These are phyloP conservation scores for Clonostachys sp. DNA, from an alignment of 2,329 filamentous ascomycete species.

Conservation along the genomic window DNA sequence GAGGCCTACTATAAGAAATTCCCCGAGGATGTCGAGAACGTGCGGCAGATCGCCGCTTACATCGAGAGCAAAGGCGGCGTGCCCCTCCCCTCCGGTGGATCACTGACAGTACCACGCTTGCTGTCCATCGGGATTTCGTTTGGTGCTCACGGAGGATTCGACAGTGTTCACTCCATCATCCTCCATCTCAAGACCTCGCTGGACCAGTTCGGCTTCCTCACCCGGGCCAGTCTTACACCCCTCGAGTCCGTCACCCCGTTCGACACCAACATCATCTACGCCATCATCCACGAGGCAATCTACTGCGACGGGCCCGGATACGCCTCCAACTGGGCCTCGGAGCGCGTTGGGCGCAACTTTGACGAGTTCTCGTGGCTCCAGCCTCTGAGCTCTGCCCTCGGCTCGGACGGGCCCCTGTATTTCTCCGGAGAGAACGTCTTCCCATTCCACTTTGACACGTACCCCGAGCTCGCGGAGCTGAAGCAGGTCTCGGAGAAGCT, in stretches of 20 bases:
- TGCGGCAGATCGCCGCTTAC: constrained; percentile 62
- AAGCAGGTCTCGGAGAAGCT: constrained; percentile 66
- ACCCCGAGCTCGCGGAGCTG: constrained; percentile 68
- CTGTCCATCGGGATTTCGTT: constrained; percentile 75
- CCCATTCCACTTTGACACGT: constrained; percentile 78
- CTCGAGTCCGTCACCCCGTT: constrained; percentile 66
- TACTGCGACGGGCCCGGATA: constrained; percentile 68
- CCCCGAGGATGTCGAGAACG: constrained; percentile 68
- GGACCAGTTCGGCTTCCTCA: constrained; percentile 70
- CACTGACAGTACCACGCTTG: constrained; percentile 68
- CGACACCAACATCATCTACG: constrained; percentile 78
- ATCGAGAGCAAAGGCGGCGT: constrained; percentile 57
- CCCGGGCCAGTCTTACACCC: constrained; percentile 61
- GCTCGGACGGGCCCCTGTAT: constrained; percentile 50
- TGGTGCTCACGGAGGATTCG: constrained; percentile 74
- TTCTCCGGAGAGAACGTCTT: constrained; percentile 95
- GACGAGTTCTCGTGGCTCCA: constrained; percentile 47
- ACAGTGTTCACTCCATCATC: constrained; percentile 69
- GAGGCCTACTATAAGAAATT: constrained; percentile 78
- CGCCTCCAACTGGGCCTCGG: constrained; percentile 71
- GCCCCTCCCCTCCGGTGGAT: constrained; percentile 66
- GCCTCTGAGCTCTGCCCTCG: constrained; percentile 14
- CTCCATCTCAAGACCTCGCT: constrained; percentile 69
- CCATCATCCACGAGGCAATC: constrained; percentile 80
- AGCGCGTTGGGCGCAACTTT: constrained; percentile 51